Percentiles rank a stretch among this genome's conserved stretches.
These are phyloP conservation scores for Lactuca sativa DNA, from an alignment of 129 eudicot genomes.

Conservation along the genomic window DNA sequence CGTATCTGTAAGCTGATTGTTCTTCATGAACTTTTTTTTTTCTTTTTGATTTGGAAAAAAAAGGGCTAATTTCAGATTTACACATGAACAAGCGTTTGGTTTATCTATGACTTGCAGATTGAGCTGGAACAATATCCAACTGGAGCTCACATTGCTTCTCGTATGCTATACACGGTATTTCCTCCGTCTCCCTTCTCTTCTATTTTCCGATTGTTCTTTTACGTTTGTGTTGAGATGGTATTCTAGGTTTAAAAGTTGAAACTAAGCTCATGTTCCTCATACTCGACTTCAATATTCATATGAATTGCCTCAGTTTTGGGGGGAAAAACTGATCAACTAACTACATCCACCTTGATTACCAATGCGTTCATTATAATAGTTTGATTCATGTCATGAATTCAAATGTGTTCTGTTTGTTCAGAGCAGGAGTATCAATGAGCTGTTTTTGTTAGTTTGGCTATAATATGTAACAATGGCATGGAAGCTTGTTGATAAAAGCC, in stretches of 20 bases:
- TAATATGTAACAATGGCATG: no score
- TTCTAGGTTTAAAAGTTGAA: constrained; percentile 17
- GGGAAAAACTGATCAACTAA: neutral
- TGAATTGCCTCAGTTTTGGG: neutral
- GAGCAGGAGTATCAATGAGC: no score
- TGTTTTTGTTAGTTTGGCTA: no score
- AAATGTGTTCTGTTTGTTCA: neutral
- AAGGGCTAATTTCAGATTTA: neutral
- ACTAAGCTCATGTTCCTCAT: neutral
- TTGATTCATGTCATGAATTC: neutral
- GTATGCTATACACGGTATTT: constrained; percentile 83
- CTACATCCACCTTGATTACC: neutral
- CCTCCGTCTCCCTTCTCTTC: constrained; percentile 8
- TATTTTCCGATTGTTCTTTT: neutral
- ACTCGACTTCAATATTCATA: neutral
- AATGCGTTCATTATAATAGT: neutral
- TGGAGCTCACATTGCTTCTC: constrained; percentile 93
- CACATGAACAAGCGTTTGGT: neutral
- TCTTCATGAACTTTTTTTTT: neutral
- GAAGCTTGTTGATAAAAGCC: neutral
- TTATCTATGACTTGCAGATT: constrained; percentile 46
- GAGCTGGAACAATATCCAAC: constrained; percentile 97
- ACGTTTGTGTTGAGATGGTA: neutral
- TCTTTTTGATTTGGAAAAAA: constrained; percentile 1
- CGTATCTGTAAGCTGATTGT: neutral